Percentiles rank a stretch among this genome's conserved stretches.
Evolutionary conservation across 2,329 filamentous ascomycete species (phyloP).

Genomic region (Epichloe elymi): DNA sequence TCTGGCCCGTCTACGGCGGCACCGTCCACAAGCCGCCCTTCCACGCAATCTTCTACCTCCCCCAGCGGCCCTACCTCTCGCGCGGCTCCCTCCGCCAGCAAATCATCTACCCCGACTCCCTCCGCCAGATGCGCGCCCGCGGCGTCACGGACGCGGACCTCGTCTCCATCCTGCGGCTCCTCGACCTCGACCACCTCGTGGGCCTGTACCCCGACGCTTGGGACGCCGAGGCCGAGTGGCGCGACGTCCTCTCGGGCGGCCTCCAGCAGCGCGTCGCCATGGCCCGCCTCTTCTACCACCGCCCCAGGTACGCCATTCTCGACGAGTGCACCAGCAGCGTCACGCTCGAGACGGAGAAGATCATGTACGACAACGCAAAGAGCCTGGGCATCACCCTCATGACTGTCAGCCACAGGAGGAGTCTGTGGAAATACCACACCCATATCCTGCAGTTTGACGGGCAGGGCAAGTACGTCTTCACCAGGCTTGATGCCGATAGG

Average conservation of each 20-base stretch:
- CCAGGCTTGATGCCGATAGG: constrained; percentile 74
- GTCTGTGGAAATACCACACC: constrained; percentile 92
- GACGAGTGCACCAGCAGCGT: constrained; percentile 94
- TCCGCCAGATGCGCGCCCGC: constrained; percentile 77
- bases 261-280: constrained; percentile 94
- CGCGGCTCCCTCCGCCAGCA: constrained; percentile 89
- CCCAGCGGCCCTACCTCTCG: constrained; percentile 80
- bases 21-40: constrained; percentile 84
- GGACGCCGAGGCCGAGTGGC: constrained; percentile 94
- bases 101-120: constrained; percentile 86
- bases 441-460: constrained; percentile 95
- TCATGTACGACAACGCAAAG: constrained; percentile 97
- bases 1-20: constrained; percentile 97
- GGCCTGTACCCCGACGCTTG: constrained; percentile 65
- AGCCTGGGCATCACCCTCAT: constrained; percentile 83
- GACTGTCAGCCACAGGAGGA: constrained; percentile 85
- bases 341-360: constrained; percentile 85
- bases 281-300: constrained; percentile 89
- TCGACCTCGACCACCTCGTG: constrained; percentile 75
- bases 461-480: constrained; percentile 84
- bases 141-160: constrained; percentile 74
- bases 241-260: constrained; percentile 81
- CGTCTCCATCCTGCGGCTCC: constrained; percentile 57
- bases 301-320: constrained; percentile 83
- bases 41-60: constrained; percentile 94